phyloP scores from a whole-genome alignment of 495 filamentous ascomycete species.

The Haplographium delicatum region DNA sequence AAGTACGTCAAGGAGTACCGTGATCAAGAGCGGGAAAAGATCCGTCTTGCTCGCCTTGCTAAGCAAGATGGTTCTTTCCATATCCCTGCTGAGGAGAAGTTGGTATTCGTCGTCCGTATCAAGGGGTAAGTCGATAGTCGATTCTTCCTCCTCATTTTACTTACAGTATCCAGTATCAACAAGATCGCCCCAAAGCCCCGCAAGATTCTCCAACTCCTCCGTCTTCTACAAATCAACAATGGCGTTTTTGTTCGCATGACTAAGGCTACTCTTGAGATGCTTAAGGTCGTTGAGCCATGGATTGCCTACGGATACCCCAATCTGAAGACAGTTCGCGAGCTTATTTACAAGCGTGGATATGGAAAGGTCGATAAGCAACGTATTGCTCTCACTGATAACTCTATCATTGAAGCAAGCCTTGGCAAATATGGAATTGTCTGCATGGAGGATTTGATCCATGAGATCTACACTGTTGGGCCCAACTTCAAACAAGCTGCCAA shows the following conservation, averaged over 20 bases:
- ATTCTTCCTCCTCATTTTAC: neutral
- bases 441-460: constrained; percentile 98
- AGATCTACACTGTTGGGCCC: constrained; percentile 97
- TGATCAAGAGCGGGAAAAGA: constrained; percentile 94
- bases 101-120: constrained; percentile 98
- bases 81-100: constrained; percentile 88
- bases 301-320: constrained; percentile 99
- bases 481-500: constrained; percentile 99
- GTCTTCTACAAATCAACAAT: constrained; percentile 99
- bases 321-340: constrained; percentile 96
- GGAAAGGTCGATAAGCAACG: constrained; percentile 97
- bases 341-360: constrained; percentile 99
- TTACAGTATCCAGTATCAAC: constrained; percentile 73
- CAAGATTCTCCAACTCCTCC: constrained; percentile 98
- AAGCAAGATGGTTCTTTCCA: constrained; percentile 92
- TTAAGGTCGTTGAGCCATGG: constrained; percentile 96
- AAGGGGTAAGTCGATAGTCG: constrained; percentile 64
- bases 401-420: constrained; percentile 90
- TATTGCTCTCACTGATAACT: constrained; percentile 93
- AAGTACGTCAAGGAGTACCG: constrained; percentile 99
- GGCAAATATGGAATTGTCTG: constrained; percentile 99
- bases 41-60: constrained; percentile 80
- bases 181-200: constrained; percentile 99
- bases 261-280: constrained; percentile 97
- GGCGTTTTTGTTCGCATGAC: constrained; percentile 95